phyloP scores from a whole-genome alignment of 345 rosid species.

The Populus davidiana region DNA sequence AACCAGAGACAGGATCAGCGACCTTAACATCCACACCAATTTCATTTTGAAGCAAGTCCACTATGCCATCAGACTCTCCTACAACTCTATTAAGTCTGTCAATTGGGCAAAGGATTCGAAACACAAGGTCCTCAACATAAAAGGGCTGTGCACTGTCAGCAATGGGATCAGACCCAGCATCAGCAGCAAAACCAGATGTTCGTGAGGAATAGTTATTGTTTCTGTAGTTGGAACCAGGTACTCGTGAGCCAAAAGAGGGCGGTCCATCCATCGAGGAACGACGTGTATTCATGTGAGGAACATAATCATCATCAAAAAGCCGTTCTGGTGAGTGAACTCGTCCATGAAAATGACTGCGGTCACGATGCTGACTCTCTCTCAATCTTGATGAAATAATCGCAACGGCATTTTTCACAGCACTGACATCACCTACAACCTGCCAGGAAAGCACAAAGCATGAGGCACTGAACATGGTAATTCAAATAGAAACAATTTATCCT shows the following conservation, averaged over 20 bases:
- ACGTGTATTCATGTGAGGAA: constrained; percentile 53
- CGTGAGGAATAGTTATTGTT: constrained; percentile 52
- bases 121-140: constrained; percentile 77
- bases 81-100: constrained; percentile 65
- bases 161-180: constrained; percentile 41
- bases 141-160: constrained; percentile 55
- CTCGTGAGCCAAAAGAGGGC: constrained; percentile 50
- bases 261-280: constrained; percentile 54
- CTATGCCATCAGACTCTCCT: constrained; percentile 74
- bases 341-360: constrained; percentile 76
- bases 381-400: constrained; percentile 70
- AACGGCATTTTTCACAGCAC: constrained; percentile 77
- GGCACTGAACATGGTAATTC: neutral
- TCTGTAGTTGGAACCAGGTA: constrained; percentile 47
- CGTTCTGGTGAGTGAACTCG: constrained; percentile 74
- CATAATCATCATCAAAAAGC: constrained; percentile 68
- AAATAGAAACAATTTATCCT: neutral
- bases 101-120: constrained; percentile 85
- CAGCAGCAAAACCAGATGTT: constrained; percentile 46
- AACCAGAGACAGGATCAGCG: constrained; percentile 72
- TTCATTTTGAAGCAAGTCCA: constrained; percentile 81
- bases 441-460: constrained; percentile 9
- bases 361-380: constrained; percentile 98
- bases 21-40: constrained; percentile 88
- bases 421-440: constrained; percentile 86